Evolutionary conservation across 169 alveolate genomes (phyloP).

Genomic region (Theileria luwenshuni): DNA sequence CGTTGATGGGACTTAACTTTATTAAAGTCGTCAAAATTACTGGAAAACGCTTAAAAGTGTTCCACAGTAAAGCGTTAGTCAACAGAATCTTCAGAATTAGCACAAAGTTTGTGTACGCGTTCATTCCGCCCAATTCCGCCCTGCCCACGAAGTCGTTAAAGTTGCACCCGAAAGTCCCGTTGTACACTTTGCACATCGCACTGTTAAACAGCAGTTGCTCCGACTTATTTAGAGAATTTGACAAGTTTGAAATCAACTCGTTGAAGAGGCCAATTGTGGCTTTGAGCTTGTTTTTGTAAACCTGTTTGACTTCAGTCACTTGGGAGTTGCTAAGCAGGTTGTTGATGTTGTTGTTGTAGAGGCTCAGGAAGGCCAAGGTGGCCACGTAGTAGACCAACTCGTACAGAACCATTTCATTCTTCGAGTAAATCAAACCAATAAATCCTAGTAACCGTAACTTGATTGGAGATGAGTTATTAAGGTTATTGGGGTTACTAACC

Average conservation of each 20-base stretch:
- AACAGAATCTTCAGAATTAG: slow-evolving; percentile 34
- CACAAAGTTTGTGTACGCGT: no score
- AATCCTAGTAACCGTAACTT: no score
- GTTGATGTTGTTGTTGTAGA: no score
- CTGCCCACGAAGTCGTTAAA: background rate
- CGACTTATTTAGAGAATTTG: background rate
- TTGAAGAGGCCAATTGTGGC: background rate
- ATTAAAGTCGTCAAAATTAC: slow-evolving; percentile 27
- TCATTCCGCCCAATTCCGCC: background rate
- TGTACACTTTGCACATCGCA: background rate
- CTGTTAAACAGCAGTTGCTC: background rate
- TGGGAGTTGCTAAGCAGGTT: background rate
- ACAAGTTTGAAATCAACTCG: background rate
- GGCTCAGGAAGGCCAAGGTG: background rate
- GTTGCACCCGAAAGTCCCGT: background rate
- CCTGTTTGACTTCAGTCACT: background rate
- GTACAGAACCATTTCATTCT: background rate
- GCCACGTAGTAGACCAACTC: slow-evolving; percentile 9
- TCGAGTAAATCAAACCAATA: no score
- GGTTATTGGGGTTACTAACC: no score
- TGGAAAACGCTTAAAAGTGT: slow-evolving; percentile 36
- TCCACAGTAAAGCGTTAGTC: slow-evolving; percentile 14
- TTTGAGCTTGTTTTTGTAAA: background rate
- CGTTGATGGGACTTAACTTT: slow-evolving; percentile 38
- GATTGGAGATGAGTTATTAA: no score